These are phyloP conservation scores for Fallopia convolvulus DNA, from an alignment of 148 eudicot genomes.

Conservation along the genomic window DNA sequence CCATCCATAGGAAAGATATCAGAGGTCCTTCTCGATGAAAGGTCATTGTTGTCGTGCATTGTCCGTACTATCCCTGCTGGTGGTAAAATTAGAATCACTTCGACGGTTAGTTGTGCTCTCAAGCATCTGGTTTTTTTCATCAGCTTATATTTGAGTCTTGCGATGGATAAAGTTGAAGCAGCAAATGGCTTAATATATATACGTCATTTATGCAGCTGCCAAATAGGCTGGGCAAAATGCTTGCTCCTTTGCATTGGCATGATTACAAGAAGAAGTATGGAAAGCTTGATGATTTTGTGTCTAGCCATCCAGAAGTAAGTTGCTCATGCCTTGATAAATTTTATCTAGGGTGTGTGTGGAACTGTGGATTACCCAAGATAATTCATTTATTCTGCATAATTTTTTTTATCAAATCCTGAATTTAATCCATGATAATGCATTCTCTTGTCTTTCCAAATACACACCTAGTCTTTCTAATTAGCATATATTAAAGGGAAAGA, in stretches of 20 bases:
- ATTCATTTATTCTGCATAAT: too few species aligned
- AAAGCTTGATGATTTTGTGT: constrained; percentile 91
- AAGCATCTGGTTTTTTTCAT: neutral
- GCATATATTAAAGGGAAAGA: neutral
- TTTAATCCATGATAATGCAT: too few species aligned
- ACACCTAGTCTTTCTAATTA: neutral
- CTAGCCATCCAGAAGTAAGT: constrained; percentile 87
- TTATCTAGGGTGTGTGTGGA: too few species aligned
- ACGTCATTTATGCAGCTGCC: constrained; percentile 52
- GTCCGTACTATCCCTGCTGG: constrained; percentile 88
- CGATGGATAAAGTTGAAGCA: neutral
- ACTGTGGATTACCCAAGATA: too few species aligned
- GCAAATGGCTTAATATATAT: neutral
- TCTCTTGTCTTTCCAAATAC: too few species aligned
- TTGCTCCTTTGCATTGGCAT: constrained; percentile 96
- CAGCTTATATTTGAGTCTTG: neutral
- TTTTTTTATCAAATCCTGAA: too few species aligned
- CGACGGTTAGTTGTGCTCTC: constrained; percentile 53
- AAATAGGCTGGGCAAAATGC: constrained; percentile 93
- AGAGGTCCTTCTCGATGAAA: constrained; percentile 71
- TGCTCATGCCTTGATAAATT: neutral
- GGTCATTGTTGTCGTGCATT: constrained; percentile 68
- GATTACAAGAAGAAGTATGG: constrained; percentile 87
- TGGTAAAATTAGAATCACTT: constrained; percentile 81
- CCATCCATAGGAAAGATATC: constrained; percentile 25